phyloP scores from a whole-genome alignment of 2,329 filamentous ascomycete genomes.

The Aurifilum marmelostoma region DNA sequence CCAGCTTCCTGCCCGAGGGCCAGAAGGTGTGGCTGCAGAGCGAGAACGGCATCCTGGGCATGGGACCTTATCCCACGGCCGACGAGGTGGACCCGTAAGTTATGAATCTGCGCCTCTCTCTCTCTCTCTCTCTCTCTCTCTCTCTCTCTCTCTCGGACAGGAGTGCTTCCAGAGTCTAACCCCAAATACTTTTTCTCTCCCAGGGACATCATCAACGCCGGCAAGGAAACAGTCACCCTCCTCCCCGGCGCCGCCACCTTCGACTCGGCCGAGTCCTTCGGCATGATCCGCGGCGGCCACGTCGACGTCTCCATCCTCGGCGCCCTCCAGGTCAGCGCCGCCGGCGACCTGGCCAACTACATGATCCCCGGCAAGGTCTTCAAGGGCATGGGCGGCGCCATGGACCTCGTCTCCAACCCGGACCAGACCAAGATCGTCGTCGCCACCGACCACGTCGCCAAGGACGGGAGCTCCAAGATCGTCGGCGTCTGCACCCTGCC shows the following conservation, averaged over 20 bases:
- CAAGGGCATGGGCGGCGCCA: conserved; percentile 84
- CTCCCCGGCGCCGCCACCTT: conserved; percentile 77
- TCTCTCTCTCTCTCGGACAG: too few species aligned
- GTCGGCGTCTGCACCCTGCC: conserved; percentile 66
- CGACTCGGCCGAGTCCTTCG: conserved; percentile 80
- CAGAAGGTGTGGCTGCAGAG: conserved; percentile 82
- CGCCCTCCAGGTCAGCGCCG: conserved; percentile 77
- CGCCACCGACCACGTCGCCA: conserved; percentile 70
- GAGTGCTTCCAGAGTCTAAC: too few species aligned
- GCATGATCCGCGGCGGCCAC: conserved; percentile 84
- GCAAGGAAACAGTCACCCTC: conserved; percentile 85
- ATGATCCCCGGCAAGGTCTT: conserved; percentile 88
- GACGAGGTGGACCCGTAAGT: conserved; percentile 68
- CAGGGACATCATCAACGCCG: conserved; percentile 79
- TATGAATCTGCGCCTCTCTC: too few species aligned
- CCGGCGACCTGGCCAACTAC: conserved; percentile 83
- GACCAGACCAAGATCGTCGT: conserved; percentile 74
- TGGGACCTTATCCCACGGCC: conserved; percentile 77
- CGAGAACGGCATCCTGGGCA: conserved; percentile 84
- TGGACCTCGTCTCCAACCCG: conserved; percentile 74
- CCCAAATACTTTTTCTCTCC: too few species aligned
- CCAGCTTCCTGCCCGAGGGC: conserved; percentile 70
- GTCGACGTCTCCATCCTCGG: conserved; percentile 84
- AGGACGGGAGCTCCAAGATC: conserved; percentile 69
- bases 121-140: too few species aligned